A percentile compares a stretch with the other conserved stretches of the same genome.
Conservation (phyloP, 352 stramenopile genomes). For the Phytopythium oedochilum region DNA sequence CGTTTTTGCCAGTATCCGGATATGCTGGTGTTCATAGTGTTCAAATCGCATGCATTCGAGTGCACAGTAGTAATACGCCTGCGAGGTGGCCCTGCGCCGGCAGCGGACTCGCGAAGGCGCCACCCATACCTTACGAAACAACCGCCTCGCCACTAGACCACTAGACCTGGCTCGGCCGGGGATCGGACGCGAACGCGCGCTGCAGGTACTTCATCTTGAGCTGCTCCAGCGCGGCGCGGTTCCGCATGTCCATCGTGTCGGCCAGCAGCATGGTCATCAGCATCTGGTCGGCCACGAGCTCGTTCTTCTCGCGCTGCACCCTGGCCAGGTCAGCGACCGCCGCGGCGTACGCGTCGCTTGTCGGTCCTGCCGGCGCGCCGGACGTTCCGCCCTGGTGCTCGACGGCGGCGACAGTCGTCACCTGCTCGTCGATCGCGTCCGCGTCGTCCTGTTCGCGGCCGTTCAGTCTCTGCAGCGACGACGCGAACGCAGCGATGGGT, state of each 20-base stretch:
- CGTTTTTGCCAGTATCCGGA: too few relatives aligned
- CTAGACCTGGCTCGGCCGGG: neutral
- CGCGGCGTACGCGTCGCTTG: slow-evolving; percentile 1
- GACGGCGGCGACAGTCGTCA: slow-evolving; percentile 3
- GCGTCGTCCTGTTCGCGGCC: neutral
- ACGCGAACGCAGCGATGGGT: neutral
- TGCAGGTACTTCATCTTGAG: slow-evolving; percentile 13
- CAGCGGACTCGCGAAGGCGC: too few relatives aligned
- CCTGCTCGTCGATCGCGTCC: slow-evolving; percentile 2
- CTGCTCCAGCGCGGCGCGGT: slow-evolving; percentile 8
- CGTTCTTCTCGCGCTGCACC: slow-evolving; percentile 11
- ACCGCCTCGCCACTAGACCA: too few relatives aligned
- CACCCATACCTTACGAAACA: too few relatives aligned
- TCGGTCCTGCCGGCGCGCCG: too few relatives aligned
- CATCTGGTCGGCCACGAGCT: slow-evolving; percentile 14
- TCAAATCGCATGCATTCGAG: too few relatives aligned
- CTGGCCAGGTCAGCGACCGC: slow-evolving; percentile 7
- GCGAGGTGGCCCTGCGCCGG: neutral
- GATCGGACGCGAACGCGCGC: slow-evolving; percentile 7
- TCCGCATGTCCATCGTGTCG: slow-evolving; percentile 6
- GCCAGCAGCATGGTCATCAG: slow-evolving; percentile 15
- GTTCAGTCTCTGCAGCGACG: slow-evolving; percentile 2
- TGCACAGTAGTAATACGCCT: neutral
- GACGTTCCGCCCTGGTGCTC: neutral
- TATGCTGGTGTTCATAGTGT: too few relatives aligned